Conservation (phyloP, 768 basidiomycete genomes). For the Hygrophorus pudorinus region DNA sequence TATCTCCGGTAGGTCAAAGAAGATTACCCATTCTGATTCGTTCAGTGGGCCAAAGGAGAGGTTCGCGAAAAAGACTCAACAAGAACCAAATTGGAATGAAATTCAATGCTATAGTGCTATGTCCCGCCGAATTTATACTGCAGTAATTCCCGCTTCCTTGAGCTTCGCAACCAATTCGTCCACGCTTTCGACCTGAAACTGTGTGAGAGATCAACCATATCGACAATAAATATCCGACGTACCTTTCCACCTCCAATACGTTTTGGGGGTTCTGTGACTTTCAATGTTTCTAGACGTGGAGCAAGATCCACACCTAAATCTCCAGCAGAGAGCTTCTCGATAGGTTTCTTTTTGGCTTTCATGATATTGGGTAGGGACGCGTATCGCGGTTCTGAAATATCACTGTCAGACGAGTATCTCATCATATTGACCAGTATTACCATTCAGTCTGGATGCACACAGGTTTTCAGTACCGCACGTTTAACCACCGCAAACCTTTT, state of each 20-base stretch:
- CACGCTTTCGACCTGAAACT: slow-evolving; percentile 39
- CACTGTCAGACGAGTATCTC: slow-evolving; percentile 2
- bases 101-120: too few relatives aligned
- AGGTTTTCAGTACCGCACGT: not conserved
- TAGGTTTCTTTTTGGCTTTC: slow-evolving; percentile 99
- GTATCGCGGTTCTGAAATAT: slow-evolving; percentile 75
- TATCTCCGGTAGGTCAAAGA: too few relatives aligned
- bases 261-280: slow-evolving; percentile 82
- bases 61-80: too few relatives aligned
- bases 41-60: too few relatives aligned
- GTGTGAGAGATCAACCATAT: not conserved
- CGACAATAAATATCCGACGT: not conserved
- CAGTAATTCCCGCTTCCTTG: slow-evolving; percentile 70
- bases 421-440: slow-evolving; percentile 23
- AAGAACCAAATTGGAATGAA: too few relatives aligned
- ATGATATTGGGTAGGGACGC: slow-evolving; percentile 96
- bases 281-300: slow-evolving; percentile 76
- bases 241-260: slow-evolving; percentile 93
- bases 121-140: slow-evolving; percentile 15
- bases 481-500: not conserved
- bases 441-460: slow-evolving; percentile 49
- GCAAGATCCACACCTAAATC: slow-evolving; percentile 81
- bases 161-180: slow-evolving; percentile 86
- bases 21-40: too few relatives aligned
- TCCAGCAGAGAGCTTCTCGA: slow-evolving; percentile 70